These are phyloP conservation scores for Hyphopichia wangnamkhiaoensis DNA, from an alignment of 1,139 yeast species.

Conservation along the genomic window DNA sequence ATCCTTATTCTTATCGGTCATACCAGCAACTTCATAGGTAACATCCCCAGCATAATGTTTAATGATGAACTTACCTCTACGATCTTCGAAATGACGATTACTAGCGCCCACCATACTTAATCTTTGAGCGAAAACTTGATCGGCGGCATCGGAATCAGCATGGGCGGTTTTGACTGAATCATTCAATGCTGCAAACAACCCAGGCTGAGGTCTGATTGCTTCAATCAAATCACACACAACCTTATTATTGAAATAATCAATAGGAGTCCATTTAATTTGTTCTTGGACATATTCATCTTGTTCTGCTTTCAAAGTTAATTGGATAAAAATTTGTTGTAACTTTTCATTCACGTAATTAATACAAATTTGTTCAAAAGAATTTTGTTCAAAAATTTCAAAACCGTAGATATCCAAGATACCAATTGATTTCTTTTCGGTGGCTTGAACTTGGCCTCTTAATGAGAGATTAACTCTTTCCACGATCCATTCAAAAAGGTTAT, in stretches of 20 bases:
- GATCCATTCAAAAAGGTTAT: constrained; percentile 94
- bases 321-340: constrained; percentile 94
- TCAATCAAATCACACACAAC: constrained; percentile 97
- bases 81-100: constrained; percentile 86
- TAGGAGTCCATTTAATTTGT: constrained; percentile 96
- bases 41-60: constrained; percentile 99
- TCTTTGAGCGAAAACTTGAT: constrained; percentile 93
- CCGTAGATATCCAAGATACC: constrained; percentile 98
- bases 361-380: constrained; percentile 95
- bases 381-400: constrained; percentile 94
- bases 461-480: constrained; percentile 91
- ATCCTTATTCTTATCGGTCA: constrained; percentile 98
- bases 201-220: constrained; percentile 87
- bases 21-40: constrained; percentile 82
- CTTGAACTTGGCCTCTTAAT: constrained; percentile 43
- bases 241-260: constrained; percentile 92
- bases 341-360: constrained; percentile 97
- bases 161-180: constrained; percentile 99
- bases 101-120: constrained; percentile 75
- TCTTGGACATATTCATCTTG: constrained; percentile 97
- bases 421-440: constrained; percentile 58
- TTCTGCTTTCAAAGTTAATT: constrained; percentile 91
- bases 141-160: constrained; percentile 97
- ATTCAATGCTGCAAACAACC: constrained; percentile 92
- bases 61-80: constrained; percentile 84